These are phyloP conservation scores for Colletotrichum musae DNA, from an alignment of 2,329 filamentous ascomycete genomes.

Conservation along the genomic window DNA sequence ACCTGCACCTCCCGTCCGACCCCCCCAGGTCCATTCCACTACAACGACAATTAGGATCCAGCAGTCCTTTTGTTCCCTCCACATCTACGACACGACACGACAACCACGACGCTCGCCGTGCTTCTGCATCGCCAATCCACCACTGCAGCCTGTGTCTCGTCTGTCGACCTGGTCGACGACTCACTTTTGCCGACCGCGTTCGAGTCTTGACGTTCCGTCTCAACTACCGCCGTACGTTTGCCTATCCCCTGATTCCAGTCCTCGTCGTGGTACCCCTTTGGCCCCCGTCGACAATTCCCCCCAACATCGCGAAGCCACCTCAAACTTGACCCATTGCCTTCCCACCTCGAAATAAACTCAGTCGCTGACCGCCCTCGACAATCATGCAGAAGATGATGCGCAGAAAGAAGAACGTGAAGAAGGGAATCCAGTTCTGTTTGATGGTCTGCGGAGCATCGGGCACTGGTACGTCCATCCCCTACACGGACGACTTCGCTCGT, in stretches of 20 bases:
- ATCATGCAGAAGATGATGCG: conserved; percentile 87
- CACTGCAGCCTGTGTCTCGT: conserved; percentile 18
- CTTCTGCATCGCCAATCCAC: conserved; percentile 25
- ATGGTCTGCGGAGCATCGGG: conserved; percentile 99
- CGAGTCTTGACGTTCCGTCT: conserved; percentile 24
- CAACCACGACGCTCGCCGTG: conserved; percentile 25
- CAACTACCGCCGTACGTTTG: conserved; percentile 38
- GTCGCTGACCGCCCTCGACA: conserved; percentile 47
- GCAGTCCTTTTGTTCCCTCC: conserved; percentile 37
- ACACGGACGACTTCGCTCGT: conserved; percentile 23
- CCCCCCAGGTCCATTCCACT: conserved; percentile 35
- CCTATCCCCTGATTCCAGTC: conserved; percentile 18
- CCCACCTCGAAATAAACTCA: conserved; percentile 35
- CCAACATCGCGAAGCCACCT: conserved; percentile 26
- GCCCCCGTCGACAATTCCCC: conserved; percentile 27
- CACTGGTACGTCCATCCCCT: conserved; percentile 78
- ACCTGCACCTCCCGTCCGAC: conserved; percentile 40
- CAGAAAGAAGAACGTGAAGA: conserved; percentile 99
- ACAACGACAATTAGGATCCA: conserved; percentile 41
- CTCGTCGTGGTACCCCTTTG: conserved; percentile 6
- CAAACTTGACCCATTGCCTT: conserved; percentile 27
- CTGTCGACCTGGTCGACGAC: conserved; percentile 35
- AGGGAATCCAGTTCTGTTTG: conserved; percentile 99
- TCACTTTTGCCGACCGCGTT: conserved; percentile 16
- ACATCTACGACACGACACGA: conserved; percentile 33